phyloP scores from a whole-genome alignment of 768 basidiomycete species.

The Punctularia strigosozonata region DNA sequence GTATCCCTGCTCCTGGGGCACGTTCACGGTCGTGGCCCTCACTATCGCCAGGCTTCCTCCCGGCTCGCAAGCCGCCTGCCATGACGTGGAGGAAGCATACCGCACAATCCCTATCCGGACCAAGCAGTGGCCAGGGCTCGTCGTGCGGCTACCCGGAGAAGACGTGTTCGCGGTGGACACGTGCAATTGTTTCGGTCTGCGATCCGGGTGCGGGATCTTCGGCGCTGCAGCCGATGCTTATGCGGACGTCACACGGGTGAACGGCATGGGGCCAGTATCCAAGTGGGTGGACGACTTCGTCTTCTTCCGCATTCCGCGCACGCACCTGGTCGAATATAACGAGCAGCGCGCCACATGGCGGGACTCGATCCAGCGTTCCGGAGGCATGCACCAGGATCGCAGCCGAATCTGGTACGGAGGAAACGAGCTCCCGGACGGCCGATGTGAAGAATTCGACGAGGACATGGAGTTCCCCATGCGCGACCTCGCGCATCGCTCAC shows the following conservation, averaged over 20 bases:
- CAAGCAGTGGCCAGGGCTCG: constrained; percentile 23
- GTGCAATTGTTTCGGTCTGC: constrained; percentile 3
- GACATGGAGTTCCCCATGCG: constrained; percentile 11
- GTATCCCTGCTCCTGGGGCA: constrained; percentile 33
- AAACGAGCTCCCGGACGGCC: constrained; percentile 6
- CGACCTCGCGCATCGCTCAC: constrained; percentile 14
- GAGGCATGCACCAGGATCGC: neutral
- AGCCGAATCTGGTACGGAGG: constrained; percentile 25
- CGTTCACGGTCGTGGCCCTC: constrained; percentile 21
- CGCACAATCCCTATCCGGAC: constrained; percentile 18
- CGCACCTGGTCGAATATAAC: constrained; percentile 17
- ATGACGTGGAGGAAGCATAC: constrained; percentile 29
- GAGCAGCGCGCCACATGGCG: constrained; percentile 4
- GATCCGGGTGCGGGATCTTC: constrained; percentile 2
- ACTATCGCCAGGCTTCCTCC: constrained; percentile 23
- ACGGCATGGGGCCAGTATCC: constrained; percentile 6
- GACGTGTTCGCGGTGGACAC: constrained; percentile 7
- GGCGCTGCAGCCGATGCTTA: constrained; percentile 7
- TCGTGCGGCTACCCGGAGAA: constrained; percentile 11
- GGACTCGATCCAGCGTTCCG: constrained; percentile 2
- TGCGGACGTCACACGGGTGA: constrained; percentile 8
- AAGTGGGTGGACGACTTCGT: constrained; percentile 17
- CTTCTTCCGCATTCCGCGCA: constrained; percentile 8
- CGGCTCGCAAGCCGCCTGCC: constrained; percentile 20
- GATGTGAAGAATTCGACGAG: constrained; percentile 21